phyloP scores from a whole-genome alignment of 768 basidiomycete genomes.

The Jaapia argillacea region DNA sequence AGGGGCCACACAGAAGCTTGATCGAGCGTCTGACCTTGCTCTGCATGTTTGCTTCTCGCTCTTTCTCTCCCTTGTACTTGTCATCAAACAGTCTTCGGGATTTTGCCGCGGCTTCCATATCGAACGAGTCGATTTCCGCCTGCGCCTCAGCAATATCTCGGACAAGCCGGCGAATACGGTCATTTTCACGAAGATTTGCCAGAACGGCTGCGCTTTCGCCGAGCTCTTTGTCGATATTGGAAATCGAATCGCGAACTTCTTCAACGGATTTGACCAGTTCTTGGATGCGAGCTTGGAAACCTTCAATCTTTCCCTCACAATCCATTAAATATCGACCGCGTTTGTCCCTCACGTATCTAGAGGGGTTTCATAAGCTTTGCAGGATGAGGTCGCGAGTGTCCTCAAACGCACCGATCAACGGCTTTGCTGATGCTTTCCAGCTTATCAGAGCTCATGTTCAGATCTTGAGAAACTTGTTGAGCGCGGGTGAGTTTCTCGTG shows the following conservation, averaged over 20 bases:
- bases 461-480: conserved; percentile 48
- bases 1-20: conserved; percentile 3
- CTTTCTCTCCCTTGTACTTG: conserved; percentile 62
- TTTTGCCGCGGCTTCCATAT: conserved; percentile 81
- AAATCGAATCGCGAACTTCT: conserved; percentile 32
- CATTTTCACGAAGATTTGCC: conserved; percentile 73
- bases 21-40: conserved; percentile 38
- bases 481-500: conserved; percentile 38
- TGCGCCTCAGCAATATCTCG: conserved; percentile 59
- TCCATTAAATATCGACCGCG: conserved; percentile 51
- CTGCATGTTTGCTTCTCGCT: conserved; percentile 63
- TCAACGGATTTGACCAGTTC: conserved; percentile 31
- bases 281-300: conserved; percentile 34
- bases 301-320: conserved; percentile 42
- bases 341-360: conserved; percentile 68
- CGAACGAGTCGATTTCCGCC: conserved; percentile 59
- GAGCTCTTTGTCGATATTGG: conserved; percentile 66
- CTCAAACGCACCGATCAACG: conserved; percentile 47
- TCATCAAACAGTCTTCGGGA: conserved; percentile 80
- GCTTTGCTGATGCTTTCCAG: conserved; percentile 49
- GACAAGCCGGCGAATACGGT: conserved; percentile 61
- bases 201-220: conserved; percentile 61
- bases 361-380: not conserved
- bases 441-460: conserved; percentile 54
- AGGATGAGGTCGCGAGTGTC: not conserved